These are phyloP conservation scores for Candida awuae DNA, from an alignment of 805 yeast species.

Conservation along the genomic window DNA sequence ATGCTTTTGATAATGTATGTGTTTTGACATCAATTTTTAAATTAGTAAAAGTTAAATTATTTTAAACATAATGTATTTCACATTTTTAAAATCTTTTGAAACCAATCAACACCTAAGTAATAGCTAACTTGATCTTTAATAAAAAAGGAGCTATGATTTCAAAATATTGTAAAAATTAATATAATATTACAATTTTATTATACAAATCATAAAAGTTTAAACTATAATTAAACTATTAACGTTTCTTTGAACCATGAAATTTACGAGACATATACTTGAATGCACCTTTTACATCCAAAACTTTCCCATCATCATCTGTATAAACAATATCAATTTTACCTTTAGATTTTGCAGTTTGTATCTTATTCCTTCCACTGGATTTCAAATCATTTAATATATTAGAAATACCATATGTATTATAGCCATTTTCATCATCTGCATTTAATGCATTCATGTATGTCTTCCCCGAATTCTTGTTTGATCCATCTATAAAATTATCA, in stretches of 20 bases:
- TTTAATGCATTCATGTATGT: slow-evolving; percentile 2
- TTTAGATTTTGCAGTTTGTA: background rate
- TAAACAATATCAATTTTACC: slow-evolving; percentile 44
- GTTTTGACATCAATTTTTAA: too few species aligned
- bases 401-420: slow-evolving; percentile 7
- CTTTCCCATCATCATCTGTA: slow-evolving; percentile 55
- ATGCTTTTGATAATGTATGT: background rate
- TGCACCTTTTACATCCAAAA: slow-evolving; percentile 59
- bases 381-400: slow-evolving; percentile 1
- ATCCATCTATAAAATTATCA: too few species aligned
- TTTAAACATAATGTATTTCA: too few species aligned
- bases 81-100: too few species aligned
- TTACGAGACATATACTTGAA: slow-evolving; percentile 68
- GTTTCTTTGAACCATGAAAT: slow-evolving; percentile 54
- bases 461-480: slow-evolving; percentile 24
- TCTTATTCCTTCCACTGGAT: slow-evolving; percentile 1
- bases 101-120: too few species aligned
- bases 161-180: too few species aligned
- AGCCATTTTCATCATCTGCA: slow-evolving; percentile 1
- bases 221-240: too few species aligned
- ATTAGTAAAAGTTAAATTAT: too few species aligned
- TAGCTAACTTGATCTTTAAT: too few species aligned
- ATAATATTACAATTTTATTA: too few species aligned
- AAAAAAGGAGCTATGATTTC: too few species aligned
- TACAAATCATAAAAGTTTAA: too few species aligned